These are phyloP conservation scores for Aspergillus luchuensis DNA, from an alignment of 2,329 filamentous ascomycete genomes.

Conservation along the genomic window DNA sequence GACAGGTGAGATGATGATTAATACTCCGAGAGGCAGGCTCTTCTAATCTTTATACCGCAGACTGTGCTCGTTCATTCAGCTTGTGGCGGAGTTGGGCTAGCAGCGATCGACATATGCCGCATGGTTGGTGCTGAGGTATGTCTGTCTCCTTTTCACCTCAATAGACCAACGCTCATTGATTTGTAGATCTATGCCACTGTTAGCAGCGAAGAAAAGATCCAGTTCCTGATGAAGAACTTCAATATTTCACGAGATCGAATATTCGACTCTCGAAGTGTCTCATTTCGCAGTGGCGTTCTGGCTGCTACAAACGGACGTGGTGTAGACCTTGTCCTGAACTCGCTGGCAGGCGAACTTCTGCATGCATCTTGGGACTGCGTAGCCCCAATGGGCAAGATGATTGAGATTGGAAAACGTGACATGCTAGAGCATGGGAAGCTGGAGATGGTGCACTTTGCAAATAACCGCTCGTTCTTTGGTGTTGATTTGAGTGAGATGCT, in stretches of 20 bases:
- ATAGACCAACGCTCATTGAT: neutral
- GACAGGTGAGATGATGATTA: constrained; percentile 15
- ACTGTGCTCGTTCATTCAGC: constrained; percentile 39
- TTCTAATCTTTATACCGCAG: constrained; percentile 13
- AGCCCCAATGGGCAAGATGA: constrained; percentile 29
- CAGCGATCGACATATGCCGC: constrained; percentile 33
- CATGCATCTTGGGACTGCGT: constrained; percentile 29
- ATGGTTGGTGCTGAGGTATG: constrained; percentile 32
- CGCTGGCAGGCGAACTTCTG: constrained; percentile 22
- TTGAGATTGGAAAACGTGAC: constrained; percentile 36
- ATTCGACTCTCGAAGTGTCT: constrained; percentile 29
- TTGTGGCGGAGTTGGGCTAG: constrained; percentile 33
- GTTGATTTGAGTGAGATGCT: constrained; percentile 7
- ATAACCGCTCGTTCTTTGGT: constrained; percentile 15
- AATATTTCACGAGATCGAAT: constrained; percentile 33
- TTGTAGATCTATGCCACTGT: constrained; percentile 19
- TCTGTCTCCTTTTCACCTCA: constrained; percentile 1
- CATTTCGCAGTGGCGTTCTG: constrained; percentile 28
- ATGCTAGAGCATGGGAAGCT: constrained; percentile 28
- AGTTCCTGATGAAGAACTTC: constrained; percentile 7
- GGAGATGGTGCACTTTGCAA: constrained; percentile 13
- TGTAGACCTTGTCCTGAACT: constrained; percentile 37
- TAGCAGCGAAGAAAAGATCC: constrained; percentile 11
- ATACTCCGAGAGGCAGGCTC: too few relatives aligned
- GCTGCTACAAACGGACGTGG: constrained; percentile 30